phyloP scores from a whole-genome alignment of 352 stramenopile species.

The Pelagophyceae sp. region DNA sequence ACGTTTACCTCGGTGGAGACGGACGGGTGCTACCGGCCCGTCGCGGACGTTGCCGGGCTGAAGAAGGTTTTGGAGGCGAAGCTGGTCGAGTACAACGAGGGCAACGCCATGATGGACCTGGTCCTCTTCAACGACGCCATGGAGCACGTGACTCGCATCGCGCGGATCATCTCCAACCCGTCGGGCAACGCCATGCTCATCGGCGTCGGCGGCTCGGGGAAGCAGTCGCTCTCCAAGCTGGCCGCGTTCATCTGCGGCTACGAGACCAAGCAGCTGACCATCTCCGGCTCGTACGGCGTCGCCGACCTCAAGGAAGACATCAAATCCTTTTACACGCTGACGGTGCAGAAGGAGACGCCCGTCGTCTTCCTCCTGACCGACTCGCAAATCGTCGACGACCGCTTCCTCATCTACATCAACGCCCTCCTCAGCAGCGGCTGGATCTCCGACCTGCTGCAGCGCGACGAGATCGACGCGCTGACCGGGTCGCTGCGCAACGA shows the following conservation, averaged over 20 bases:
- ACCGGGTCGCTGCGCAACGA: slow-evolving; percentile 78
- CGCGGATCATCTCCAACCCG: slow-evolving; percentile 88
- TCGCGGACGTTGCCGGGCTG: slow-evolving; percentile 47
- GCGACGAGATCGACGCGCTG: slow-evolving; percentile 88
- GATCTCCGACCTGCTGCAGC: slow-evolving; percentile 91
- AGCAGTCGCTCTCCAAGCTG: slow-evolving; percentile 88
- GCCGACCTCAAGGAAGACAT: slow-evolving; percentile 93
- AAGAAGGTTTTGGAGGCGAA: slow-evolving; percentile 72
- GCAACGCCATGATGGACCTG: slow-evolving; percentile 88
- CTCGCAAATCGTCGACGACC: slow-evolving; percentile 93
- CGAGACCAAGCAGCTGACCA: slow-evolving; percentile 84
- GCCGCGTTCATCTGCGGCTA: slow-evolving; percentile 91
- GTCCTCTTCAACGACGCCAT: slow-evolving; percentile 95
- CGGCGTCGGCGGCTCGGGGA: slow-evolving; percentile 87
- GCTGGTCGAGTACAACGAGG: slow-evolving; percentile 89
- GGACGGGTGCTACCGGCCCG: slow-evolving; percentile 43
- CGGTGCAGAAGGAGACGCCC: slow-evolving; percentile 80
- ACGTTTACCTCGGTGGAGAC: slow-evolving; percentile 46
- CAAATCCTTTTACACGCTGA: slow-evolving; percentile 87
- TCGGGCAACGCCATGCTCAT: slow-evolving; percentile 94
- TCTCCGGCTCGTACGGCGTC: slow-evolving; percentile 90
- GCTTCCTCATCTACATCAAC: slow-evolving; percentile 98
- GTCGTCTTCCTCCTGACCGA: slow-evolving; percentile 96
- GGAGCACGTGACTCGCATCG: slow-evolving; percentile 89
- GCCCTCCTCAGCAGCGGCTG: slow-evolving; percentile 88